A percentile compares a stretch with the other conserved stretches of the same genome.
phyloP scores from a whole-genome alignment of 1,284 basidiomycete genomes.

The Puccinia coronata region DNA sequence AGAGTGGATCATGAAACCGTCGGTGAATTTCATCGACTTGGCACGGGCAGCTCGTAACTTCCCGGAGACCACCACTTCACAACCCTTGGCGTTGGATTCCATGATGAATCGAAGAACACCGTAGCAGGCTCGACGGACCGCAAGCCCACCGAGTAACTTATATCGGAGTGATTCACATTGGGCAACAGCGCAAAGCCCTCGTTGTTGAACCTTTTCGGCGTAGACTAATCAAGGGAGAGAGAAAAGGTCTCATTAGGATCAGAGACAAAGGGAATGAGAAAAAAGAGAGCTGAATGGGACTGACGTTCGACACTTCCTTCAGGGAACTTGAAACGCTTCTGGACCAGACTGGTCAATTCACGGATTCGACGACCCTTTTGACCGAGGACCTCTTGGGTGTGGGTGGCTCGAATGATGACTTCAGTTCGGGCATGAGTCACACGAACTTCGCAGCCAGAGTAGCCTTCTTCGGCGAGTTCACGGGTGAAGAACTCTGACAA shows the following conservation, averaged over 20 bases:
- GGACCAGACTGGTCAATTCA: conserved; percentile 96
- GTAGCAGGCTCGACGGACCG: conserved; percentile 98
- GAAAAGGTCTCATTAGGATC: neutral
- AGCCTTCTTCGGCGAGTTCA: conserved; percentile 98
- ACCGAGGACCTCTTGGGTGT: conserved; percentile 99
- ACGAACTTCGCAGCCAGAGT: conserved; percentile 99
- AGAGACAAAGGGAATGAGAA: neutral
- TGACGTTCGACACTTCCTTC: conserved; percentile 88
- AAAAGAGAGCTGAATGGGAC: neutral
- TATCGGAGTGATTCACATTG: conserved; percentile 98
- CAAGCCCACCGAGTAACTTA: conserved; percentile 99
- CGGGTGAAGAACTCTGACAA: conserved; percentile 68
- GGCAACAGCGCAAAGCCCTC: conserved; percentile 96
- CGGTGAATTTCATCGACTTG: conserved; percentile 99
- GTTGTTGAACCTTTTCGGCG: conserved; percentile 99
- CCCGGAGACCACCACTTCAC: conserved; percentile 98
- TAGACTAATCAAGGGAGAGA: conserved; percentile 64
- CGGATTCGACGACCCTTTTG: conserved; percentile 99
- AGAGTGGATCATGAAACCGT: conserved; percentile 99
- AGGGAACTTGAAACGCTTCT: conserved; percentile 99
- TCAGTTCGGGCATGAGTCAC: conserved; percentile 99
- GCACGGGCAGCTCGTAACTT: conserved; percentile 99
- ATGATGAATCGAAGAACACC: conserved; percentile 99
- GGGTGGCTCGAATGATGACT: conserved; percentile 99
- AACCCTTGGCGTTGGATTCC: conserved; percentile 99